Base-by-base conservation (phyloP, 768 basidiomycete species). In the Trametes sanguinea region DNA sequence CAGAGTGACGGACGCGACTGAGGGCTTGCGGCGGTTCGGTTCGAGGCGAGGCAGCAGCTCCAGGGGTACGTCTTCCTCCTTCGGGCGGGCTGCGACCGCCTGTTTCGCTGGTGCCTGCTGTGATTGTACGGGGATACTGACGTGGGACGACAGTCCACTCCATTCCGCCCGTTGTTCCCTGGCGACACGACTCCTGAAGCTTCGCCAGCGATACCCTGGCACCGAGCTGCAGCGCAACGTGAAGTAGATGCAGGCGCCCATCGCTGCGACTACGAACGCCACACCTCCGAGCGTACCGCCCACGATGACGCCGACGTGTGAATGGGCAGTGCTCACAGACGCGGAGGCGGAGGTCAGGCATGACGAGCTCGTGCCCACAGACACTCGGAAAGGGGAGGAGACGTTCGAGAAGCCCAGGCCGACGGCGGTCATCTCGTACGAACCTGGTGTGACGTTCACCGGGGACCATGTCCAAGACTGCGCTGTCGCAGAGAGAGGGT, bases 261-360 rank as follows among this genome's bases (percentile, higher is more conserved):
- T 74, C 55, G 78, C 47, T 4, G 74, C n/a, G n/a, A n/a, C n/a
- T n/a, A n/a, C n/a, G n/a, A n/a, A n/a, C n/a, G n/a, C 78, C 1
- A 78, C 65, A 1, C 76, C 82, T 3, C 82, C 86, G 1, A 87
- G 61, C 13, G 81, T 77, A n/a, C 80, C 80, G 1, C 85, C 88
- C 4, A 77, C 78, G 35, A 88, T 81, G 5, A 76, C 75, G 0
- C 78, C 81, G 0, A 73, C 71, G 30, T 79, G 79, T 4, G 54
- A 32, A 16, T 16, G n/a, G 1, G 35, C 35, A 37, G 35, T 37
- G 4, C 71, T 66, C 6, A 10, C 9, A 9, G n/a, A n/a, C n/a
- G n/a, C n/a, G n/a, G 61, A 53, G 6, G 14, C n/a, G n/a, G n/a
- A n/a, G n/a, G 7, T 40, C n/a, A 51, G 14, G 43, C 80, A 81